Base-by-base conservation (phyloP, 108 stramenopile species). In the Fragilariopsis cylindrus region DNA sequence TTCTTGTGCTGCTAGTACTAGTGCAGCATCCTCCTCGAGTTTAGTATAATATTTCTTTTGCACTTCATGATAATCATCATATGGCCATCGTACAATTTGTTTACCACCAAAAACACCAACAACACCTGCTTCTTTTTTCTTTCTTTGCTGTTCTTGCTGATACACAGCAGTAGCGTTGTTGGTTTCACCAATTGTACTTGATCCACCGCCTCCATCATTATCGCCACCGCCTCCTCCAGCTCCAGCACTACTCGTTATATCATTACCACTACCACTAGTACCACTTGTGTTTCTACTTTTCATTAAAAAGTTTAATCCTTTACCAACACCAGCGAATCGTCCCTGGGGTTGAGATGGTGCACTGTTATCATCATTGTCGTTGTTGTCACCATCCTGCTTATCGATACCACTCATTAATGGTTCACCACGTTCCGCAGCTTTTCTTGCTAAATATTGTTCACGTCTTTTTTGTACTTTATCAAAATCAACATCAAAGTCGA, bases 31-130 rank as follows among this genome's bases (percentile, higher is more conserved):
- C 55, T 79, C 86, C 60, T 76, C 81, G 60, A 95, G 53, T 53
- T 85, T 85, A 74, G 88, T 85, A 71, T 95, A 95, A 70, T 83
- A 81, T 46, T 76, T 47, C 66, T 91, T 78, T 76, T 92, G 94
- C 13, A 85, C 84, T 53, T 86, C 73, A 68, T 95, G 91, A 79
- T 89, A 95, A 70, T 92, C 85, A 82, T 95, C 94, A 69, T 86
- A 92, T 55, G 94, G 94, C 94, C 94, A 95, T 39, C 73, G 79
- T 2, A 57, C 44, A 50, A 80, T 74, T 43, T 63, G 60, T 48
- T 75, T 74, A 42, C 79, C 79, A 40, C 74, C 74, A 67, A 80
- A 67, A 48, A 80, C 42, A 12, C 60, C 74, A 13, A 48, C 52
- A 11, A 66, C 16, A n/a, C 73, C 74, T 3, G 18, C 52, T 19